phyloP scores from a whole-genome alignment of 306 rosid genomes.

The Trichosanthes truncata region DNA sequence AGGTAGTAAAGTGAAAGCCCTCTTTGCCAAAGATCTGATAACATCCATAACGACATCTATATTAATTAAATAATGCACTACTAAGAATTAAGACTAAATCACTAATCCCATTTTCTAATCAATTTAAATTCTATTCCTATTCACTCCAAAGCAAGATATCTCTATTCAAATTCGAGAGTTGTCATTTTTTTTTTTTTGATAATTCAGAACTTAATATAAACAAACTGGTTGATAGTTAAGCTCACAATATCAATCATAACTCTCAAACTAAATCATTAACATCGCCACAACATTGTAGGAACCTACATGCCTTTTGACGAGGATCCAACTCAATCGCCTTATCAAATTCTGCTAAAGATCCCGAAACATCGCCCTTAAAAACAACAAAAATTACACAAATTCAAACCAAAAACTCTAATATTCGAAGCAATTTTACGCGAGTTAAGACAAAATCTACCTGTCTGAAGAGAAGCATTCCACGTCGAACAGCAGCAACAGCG shows the following conservation, averaged over 20 bases:
- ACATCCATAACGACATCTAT: slow-evolving; percentile 19
- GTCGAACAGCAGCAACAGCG: slow-evolving; percentile 50
- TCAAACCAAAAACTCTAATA: background rate
- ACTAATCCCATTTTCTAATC: background rate
- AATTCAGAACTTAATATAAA: background rate
- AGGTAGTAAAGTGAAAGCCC: slow-evolving; percentile 82
- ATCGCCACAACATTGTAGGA: background rate
- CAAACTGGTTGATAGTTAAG: background rate
- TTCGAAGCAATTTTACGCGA: background rate
- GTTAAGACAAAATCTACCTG: slow-evolving; percentile 24
- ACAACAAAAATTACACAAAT: slow-evolving; percentile 3
- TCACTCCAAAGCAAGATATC: background rate
- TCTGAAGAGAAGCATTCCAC: slow-evolving; percentile 79
- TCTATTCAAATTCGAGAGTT: background rate
- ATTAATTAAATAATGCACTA: background rate
- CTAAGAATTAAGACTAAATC: background rate
- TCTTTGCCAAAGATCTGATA: slow-evolving; percentile 96
- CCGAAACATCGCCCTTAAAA: slow-evolving; percentile 61
- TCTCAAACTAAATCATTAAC: slow-evolving; percentile 5
- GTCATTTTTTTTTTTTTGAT: background rate
- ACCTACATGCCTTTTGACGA: slow-evolving; percentile 91
- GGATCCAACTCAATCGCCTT: slow-evolving; percentile 76
- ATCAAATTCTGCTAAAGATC: slow-evolving; percentile 73
- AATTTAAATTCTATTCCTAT: background rate
- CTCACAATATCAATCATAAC: background rate